Conservation (phyloP, 2,329 filamentous ascomycete species). For the Aureobasidium sp. region DNA sequence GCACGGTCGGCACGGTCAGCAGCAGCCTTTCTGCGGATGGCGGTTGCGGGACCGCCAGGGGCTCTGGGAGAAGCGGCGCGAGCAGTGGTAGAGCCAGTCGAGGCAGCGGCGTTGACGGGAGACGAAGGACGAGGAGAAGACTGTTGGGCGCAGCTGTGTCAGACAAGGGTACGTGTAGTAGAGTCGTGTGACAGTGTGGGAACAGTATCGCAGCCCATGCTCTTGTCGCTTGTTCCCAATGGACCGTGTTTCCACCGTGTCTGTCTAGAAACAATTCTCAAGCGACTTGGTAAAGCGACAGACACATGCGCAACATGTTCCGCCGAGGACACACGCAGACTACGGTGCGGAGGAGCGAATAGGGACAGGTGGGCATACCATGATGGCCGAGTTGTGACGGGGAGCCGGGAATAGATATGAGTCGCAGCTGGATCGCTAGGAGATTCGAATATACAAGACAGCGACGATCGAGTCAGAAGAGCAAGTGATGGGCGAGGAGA, state of each 20-base stretch:
- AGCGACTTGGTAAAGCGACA: neutral
- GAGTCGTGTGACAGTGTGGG: neutral
- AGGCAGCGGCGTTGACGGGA: constrained; percentile 38
- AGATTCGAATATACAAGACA: neutral
- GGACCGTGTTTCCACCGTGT: neutral
- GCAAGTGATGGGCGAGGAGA: neutral
- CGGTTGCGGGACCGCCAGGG: constrained; percentile 88
- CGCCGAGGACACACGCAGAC: neutral
- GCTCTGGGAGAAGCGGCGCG: constrained; percentile 80
- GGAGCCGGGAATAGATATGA: neutral
- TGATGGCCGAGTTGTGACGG: neutral
- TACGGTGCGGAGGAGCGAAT: neutral
- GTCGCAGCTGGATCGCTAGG: neutral
- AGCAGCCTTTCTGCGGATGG: constrained; percentile 87
- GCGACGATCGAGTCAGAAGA: neutral
- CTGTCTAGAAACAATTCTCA: neutral
- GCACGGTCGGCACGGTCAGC: constrained; percentile 97
- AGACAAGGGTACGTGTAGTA: neutral
- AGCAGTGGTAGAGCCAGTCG: constrained; percentile 59
- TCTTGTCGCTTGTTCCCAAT: neutral
- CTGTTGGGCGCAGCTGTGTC: constrained; percentile 16
- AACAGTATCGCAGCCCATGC: neutral
- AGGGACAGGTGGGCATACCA: constrained; percentile 3
- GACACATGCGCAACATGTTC: neutral
- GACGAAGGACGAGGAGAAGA: constrained; percentile 28